These are phyloP conservation scores for Morella rubra DNA, from an alignment of 306 rosid genomes.

Conservation along the genomic window DNA sequence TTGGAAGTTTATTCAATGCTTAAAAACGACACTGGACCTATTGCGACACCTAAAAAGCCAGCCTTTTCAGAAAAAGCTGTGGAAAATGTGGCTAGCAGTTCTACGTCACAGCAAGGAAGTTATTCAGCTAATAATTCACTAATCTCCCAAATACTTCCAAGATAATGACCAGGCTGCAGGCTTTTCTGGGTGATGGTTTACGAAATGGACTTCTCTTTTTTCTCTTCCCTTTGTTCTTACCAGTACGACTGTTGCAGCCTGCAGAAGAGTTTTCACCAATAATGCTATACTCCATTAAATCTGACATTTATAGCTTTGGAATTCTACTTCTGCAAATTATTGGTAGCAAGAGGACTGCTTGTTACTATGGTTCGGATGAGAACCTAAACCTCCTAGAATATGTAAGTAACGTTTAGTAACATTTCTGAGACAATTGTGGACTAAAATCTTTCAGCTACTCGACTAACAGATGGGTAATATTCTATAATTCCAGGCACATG, in stretches of 20 bases:
- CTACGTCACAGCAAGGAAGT: not conserved
- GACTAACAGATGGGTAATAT: too few relatives aligned
- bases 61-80: constrained; percentile 28
- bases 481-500: constrained; percentile 35
- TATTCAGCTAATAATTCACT: constrained; percentile 12
- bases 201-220: too few relatives aligned
- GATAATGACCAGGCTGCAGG: constrained; percentile 4
- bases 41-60: constrained; percentile 25
- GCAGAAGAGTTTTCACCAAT: too few relatives aligned
- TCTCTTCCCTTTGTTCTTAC: too few relatives aligned
- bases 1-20: constrained; percentile 39
- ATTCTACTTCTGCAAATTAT: constrained; percentile 21
- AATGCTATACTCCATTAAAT: constrained; percentile 20
- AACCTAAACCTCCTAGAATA: constrained; percentile 23
- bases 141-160: constrained; percentile 12
- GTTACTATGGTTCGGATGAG: constrained; percentile 21
- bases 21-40: constrained; percentile 12
- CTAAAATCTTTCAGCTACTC: not conserved
- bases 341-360: constrained; percentile 25
- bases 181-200: too few relatives aligned
- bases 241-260: too few relatives aligned
- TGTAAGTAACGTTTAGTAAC: too few relatives aligned
- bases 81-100: not conserved
- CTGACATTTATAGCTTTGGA: not conserved
- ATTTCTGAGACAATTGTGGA: not conserved